phyloP scores from a whole-genome alignment of 2,329 filamentous ascomycete species.

The Alternaria sp. region DNA sequence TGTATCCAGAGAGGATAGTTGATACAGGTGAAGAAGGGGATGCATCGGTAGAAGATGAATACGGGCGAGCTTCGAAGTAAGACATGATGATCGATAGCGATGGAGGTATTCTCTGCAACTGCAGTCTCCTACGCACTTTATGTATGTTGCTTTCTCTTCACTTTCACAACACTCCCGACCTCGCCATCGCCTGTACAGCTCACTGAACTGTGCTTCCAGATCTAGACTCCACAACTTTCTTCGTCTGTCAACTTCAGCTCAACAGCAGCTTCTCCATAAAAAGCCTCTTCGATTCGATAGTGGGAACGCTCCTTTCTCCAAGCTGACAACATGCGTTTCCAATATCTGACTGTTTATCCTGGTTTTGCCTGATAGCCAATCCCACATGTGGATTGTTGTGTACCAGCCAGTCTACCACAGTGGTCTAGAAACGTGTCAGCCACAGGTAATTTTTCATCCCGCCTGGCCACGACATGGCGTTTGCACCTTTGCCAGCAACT shows the following conservation, averaged over 20 bases:
- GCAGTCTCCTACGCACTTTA: not conserved
- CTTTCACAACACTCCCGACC: not conserved
- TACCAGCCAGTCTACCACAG: not conserved
- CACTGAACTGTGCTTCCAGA: not conserved
- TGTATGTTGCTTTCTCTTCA: not conserved
- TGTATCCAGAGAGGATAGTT: not conserved
- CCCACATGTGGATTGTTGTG: not conserved
- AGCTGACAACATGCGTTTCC: not conserved
- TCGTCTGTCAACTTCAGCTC: not conserved
- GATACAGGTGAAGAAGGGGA: not conserved
- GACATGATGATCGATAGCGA: not conserved
- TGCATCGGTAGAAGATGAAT: not conserved
- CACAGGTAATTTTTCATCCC: not conserved
- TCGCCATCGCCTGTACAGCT: not conserved
- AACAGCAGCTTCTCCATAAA: not conserved
- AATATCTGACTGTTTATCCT: not conserved
- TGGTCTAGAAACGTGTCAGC: not conserved
- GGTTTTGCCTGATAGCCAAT: not conserved
- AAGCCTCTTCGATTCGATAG: not conserved
- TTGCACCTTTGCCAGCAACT: not conserved
- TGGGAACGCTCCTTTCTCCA: not conserved
- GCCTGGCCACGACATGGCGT: not conserved
- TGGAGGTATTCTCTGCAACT: too few relatives aligned
- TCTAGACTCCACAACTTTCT: not conserved
- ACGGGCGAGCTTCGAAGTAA: not conserved